Base-by-base conservation (phyloP, 75 land plant genomes). In the Pseudotsuga menziesii region DNA sequence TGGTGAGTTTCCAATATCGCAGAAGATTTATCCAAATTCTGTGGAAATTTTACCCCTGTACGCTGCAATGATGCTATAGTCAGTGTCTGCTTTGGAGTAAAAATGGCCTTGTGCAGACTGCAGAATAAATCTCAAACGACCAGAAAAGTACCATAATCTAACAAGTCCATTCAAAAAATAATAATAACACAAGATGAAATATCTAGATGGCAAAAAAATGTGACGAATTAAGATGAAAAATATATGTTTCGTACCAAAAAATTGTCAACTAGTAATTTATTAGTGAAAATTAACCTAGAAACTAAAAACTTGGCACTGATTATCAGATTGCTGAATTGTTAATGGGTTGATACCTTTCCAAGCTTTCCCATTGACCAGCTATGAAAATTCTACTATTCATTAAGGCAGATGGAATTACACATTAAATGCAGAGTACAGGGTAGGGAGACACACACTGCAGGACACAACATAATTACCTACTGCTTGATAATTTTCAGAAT, bases 21-120 rank as follows among this genome's bases (percentile, higher is more conserved):
- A 27, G 57, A 29, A 55, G 29, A 55, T 23, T 35, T 27, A 73
- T 27, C 57, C 17, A 27, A 55, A 52, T 73, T 48, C 57, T 73
- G 56, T 54, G 56, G 58, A 25, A 56, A 25, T 56, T 73, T 73
- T 15, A 73, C 25, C 54, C 75, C 75, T 73, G 75, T 29, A 73
- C 58, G 75, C 75, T 73, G 75, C 27, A 73, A 17, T 73, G 8
- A 56, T 73, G 32, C 75, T 56, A 73, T 52, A 44, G 54, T 56
- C 75, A 73, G 8, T 60, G 27, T 73, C 32, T 55, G 2, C 20
- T 52, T 54, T 26, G 35, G 23, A 25, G 58, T 44, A 29, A 56
- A 8, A 73, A 73, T 55, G 54, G 11, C 29, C 52, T 26, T 55
- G 1, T 59, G 61, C 61, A 59, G 61, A 59, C 17, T 25, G 54